Evolutionary conservation across 805 yeast species (phyloP).

Genomic region (Yueomyces sp.): DNA sequence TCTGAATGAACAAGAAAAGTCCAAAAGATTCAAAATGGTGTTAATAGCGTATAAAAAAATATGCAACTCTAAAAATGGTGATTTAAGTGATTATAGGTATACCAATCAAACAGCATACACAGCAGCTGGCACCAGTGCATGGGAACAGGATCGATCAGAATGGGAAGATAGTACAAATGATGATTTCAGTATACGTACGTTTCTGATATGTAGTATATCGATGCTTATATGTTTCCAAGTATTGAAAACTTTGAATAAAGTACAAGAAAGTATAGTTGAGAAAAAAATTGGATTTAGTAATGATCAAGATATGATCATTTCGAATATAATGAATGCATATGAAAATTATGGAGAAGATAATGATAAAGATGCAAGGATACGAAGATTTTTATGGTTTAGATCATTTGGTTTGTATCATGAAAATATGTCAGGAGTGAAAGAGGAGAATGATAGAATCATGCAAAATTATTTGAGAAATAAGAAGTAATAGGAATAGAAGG

Average conservation of each 20-base stretch:
- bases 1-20: constrained; percentile 19
- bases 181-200: constrained; percentile 31
- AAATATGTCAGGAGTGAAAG: too few species aligned
- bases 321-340: constrained; percentile 26
- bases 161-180: constrained; percentile 1
- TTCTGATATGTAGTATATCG: constrained; percentile 26
- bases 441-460: too few species aligned
- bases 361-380: constrained; percentile 36
- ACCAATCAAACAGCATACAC: constrained; percentile 19
- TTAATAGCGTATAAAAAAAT: constrained; percentile 41
- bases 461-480: too few species aligned
- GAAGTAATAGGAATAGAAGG: too few species aligned
- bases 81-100: constrained; percentile 22
- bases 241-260: constrained; percentile 26
- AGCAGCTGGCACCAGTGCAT: constrained; percentile 9
- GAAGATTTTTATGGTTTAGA: constrained; percentile 47
- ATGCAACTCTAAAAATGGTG: not conserved
- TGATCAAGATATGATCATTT: constrained; percentile 18
- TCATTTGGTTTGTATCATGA: constrained; percentile 8
- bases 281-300: constrained; percentile 27
- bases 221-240: constrained; percentile 30
- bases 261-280: constrained; percentile 24
- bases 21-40: constrained; percentile 36
- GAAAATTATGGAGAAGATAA: constrained; percentile 40
- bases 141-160: constrained; percentile 21